phyloP scores from a whole-genome alignment of 2,329 filamentous ascomycete species.

The Arthrinium phaeospermum region DNA sequence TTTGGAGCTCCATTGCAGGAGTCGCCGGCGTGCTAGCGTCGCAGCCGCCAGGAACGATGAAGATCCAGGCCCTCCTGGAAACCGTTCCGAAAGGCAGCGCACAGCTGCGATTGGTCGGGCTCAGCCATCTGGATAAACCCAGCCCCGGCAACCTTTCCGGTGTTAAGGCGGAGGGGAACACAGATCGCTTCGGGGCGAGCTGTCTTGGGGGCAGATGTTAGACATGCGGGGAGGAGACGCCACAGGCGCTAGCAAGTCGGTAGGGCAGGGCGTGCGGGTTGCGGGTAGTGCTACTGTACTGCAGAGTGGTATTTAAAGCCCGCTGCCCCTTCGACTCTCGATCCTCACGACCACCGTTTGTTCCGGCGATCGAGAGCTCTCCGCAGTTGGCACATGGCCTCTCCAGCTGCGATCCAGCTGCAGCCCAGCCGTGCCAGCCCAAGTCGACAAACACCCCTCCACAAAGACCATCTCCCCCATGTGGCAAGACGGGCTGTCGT shows the following conservation, averaged over 20 bases:
- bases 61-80: background rate
- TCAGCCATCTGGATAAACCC: background rate
- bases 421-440: background rate
- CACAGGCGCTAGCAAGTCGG: background rate
- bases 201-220: background rate
- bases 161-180: background rate
- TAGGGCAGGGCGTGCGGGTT: background rate
- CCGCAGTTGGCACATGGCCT: background rate
- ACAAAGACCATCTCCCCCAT: background rate
- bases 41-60: background rate
- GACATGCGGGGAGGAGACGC: background rate
- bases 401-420: background rate
- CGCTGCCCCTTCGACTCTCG: background rate
- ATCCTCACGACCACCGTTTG: background rate
- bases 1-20: background rate
- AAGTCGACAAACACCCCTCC: background rate
- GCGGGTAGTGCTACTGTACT: background rate
- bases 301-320: background rate
- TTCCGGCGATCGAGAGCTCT: slow-evolving; percentile 7
- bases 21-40: background rate
- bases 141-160: background rate
- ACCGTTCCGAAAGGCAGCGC: background rate
- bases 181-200: background rate
- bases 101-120: background rate
- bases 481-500: background rate